A percentile compares a stretch with the other conserved stretches of the same genome.
Conservation (phyloP, 108 stramenopile species). For the Nitzschia putrida region DNA sequence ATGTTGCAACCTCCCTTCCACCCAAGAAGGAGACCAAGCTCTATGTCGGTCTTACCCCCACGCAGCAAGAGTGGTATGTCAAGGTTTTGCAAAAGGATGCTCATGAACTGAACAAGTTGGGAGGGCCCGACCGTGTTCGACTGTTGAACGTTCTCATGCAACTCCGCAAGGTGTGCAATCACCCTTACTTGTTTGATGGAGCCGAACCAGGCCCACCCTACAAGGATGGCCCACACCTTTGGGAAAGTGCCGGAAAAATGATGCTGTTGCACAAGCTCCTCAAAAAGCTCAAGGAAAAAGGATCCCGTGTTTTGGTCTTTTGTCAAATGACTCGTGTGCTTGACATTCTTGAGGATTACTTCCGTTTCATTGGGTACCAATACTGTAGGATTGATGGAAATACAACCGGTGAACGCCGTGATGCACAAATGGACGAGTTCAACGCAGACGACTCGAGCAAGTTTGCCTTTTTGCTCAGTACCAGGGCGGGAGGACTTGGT, state of each 20-base stretch:
- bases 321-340: conserved; percentile 97
- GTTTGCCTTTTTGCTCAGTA: conserved; percentile 96
- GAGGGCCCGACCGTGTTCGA: conserved; percentile 90
- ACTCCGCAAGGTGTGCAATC: conserved; percentile 98
- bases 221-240: conserved; percentile 96
- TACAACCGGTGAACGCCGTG: conserved; percentile 91
- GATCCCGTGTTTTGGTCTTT: conserved; percentile 95
- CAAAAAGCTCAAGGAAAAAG: conserved; percentile 87
- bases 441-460: conserved; percentile 89
- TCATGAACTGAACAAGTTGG: conserved; percentile 86
- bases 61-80: conserved; percentile 97
- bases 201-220: conserved; percentile 96
- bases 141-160: conserved; percentile 98
- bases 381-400: conserved; percentile 98
- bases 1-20: conserved; percentile 93
- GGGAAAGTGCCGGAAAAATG: conserved; percentile 98
- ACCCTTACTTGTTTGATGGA: conserved; percentile 99
- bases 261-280: conserved; percentile 89
- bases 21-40: conserved; percentile 96
- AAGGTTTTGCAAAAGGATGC: conserved; percentile 91
- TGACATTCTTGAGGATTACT: conserved; percentile 96
- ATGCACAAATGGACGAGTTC: conserved; percentile 94
- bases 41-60: conserved; percentile 89
- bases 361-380: conserved; percentile 73
- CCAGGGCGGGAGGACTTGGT: conserved; percentile 96